phyloP scores from a whole-genome alignment of 1,139 yeast genomes.

The Sugiyamaella grinbergsii region DNA sequence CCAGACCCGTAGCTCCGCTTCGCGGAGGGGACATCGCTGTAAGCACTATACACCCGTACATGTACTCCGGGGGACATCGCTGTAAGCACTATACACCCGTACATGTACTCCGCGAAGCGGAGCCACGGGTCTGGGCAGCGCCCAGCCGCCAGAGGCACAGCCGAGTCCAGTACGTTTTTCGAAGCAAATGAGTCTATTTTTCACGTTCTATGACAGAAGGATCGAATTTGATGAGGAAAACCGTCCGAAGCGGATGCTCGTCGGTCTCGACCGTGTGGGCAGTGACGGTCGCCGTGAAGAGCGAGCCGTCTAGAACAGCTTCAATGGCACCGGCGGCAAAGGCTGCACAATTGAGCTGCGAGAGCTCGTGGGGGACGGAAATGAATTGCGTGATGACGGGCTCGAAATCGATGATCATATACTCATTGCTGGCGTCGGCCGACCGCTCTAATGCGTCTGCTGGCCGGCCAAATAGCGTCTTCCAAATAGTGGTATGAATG shows the following conservation, averaged over 20 bases:
- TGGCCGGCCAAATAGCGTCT: constrained; percentile 70
- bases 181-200: background rate
- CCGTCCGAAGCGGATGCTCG: constrained; percentile 69
- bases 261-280: constrained; percentile 83
- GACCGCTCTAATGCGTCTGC: constrained; percentile 91
- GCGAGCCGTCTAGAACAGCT: constrained; percentile 80
- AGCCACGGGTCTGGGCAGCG: constrained; percentile 4
- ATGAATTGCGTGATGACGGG: constrained; percentile 80
- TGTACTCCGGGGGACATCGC: too few relatives aligned
- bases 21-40: too few relatives aligned
- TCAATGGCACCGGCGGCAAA: constrained; percentile 90
- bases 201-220: constrained; percentile 34
- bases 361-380: constrained; percentile 77
- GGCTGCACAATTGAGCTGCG: constrained; percentile 79
- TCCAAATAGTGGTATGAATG: constrained; percentile 83
- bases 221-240: constrained; percentile 74
- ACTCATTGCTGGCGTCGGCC: constrained; percentile 78
- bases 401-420: constrained; percentile 73
- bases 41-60: too few relatives aligned
- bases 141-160: constrained; percentile 6
- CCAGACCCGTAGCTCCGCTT: too few relatives aligned
- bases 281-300: constrained; percentile 79
- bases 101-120: background rate
- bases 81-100: too few relatives aligned
- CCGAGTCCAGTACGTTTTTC: background rate